Percentiles rank a stretch among this genome's conserved stretches.
These are phyloP conservation scores for Cucurbita ficifolia DNA, from an alignment of 306 rosid species.

Conservation along the genomic window DNA sequence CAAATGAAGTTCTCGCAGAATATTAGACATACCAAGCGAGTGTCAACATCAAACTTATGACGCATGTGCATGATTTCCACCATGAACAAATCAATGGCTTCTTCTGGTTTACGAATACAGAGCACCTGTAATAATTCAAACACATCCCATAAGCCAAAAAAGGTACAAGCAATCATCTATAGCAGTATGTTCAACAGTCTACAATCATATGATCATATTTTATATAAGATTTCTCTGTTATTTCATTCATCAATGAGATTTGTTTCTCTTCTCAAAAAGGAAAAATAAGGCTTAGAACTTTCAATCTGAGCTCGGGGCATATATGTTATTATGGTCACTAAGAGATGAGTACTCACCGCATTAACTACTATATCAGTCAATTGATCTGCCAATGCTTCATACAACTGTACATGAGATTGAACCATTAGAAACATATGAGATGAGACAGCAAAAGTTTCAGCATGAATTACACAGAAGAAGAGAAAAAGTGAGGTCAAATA, in stretches of 20 bases:
- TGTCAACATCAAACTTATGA: constrained; percentile 87
- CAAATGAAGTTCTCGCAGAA: background rate
- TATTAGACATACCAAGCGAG: constrained; percentile 58
- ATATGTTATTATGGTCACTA: background rate
- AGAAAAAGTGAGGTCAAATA: background rate
- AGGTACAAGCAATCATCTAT: background rate
- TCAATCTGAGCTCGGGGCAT: background rate
- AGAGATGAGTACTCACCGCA: constrained; percentile 41
- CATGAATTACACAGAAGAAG: background rate
- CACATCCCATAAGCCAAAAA: background rate
- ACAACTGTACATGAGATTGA: constrained; percentile 40
- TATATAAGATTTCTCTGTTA: background rate
- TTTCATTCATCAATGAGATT: background rate
- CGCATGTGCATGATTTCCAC: constrained; percentile 99
- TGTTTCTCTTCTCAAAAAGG: background rate
- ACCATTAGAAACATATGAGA: background rate
- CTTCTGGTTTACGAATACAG: constrained; percentile 78
- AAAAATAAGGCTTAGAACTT: background rate
- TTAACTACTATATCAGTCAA: constrained; percentile 71
- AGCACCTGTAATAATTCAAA: constrained; percentile 45
- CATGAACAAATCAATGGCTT: constrained; percentile 82
- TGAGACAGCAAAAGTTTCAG: background rate
- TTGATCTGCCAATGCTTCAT: constrained; percentile 82
- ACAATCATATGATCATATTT: background rate
- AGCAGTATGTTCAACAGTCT: background rate